Conservation (phyloP, 2,329 filamentous ascomycete species). For the Fusarium anthophilum region DNA sequence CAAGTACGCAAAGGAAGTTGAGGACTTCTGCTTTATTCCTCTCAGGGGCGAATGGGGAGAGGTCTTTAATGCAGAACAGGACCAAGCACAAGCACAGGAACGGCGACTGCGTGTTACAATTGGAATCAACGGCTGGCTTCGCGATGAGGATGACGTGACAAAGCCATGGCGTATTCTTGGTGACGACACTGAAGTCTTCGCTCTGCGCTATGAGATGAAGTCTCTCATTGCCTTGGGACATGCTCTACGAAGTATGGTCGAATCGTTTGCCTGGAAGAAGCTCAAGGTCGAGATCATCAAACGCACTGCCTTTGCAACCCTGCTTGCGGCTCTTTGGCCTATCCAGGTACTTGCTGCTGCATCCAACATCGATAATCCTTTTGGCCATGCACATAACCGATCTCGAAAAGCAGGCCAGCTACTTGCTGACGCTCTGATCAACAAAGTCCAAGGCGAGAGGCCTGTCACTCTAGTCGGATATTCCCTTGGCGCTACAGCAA, state of each 20-base stretch:
- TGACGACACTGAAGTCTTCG: constrained; percentile 80
- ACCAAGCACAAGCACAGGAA: constrained; percentile 41
- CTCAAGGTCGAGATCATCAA: constrained; percentile 80
- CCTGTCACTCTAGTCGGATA: constrained; percentile 85
- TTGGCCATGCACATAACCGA: constrained; percentile 77
- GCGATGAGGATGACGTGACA: constrained; percentile 76
- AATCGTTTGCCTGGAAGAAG: constrained; percentile 77
- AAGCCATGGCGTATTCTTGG: constrained; percentile 82
- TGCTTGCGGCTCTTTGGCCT: constrained; percentile 77
- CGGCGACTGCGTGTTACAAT: constrained; percentile 80
- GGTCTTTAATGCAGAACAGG: constrained; percentile 22
- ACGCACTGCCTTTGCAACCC: constrained; percentile 72
- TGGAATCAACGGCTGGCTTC: constrained; percentile 88
- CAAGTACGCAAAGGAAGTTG: constrained; percentile 84
- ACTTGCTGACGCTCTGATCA: constrained; percentile 83
- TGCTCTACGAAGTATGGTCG: constrained; percentile 75
- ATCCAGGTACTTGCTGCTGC: constrained; percentile 73
- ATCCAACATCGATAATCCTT: constrained; percentile 81
- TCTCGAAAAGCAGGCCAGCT: constrained; percentile 84
- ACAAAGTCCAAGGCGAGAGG: constrained; percentile 82
- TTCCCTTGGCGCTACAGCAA: constrained; percentile 81
- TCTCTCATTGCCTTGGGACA: constrained; percentile 80
- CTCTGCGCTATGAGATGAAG: constrained; percentile 83
- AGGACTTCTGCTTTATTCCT: constrained; percentile 83
- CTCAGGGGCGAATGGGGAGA: constrained; percentile 61